Base-by-base conservation (phyloP, 2,329 filamentous ascomycete genomes). In the Torrubiellomyces zombiae region DNA sequence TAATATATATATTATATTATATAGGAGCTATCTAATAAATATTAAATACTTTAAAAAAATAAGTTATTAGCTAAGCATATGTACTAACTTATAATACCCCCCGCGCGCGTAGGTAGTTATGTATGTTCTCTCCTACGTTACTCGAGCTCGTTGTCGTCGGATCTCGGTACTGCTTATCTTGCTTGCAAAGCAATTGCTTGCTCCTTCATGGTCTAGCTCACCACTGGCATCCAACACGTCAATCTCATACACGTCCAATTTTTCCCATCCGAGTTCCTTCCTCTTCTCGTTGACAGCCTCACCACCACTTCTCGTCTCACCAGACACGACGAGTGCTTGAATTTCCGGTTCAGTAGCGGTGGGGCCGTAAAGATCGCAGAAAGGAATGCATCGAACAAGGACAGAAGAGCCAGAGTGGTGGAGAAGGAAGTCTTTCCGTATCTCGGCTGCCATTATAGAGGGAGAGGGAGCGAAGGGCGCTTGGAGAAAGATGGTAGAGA, bases 91-190 rank as follows among this genome's bases (percentile, higher is more conserved):
- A n/a, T n/a, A n/a, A n/a, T n/a, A n/a, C n/a, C n/a, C n/a, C n/a
- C n/a, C n/a, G n/a, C n/a, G n/a, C n/a, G n/a, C n/a, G n/a, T n/a
- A n/a, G n/a, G n/a, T n/a, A n/a, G n/a, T n/a, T n/a, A n/a, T n/a
- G n/a, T n/a, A n/a, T n/a, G n/a, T n/a, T n/a, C n/a, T n/a, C n/a
- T n/a, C n/a, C n/a, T n/a, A n/a, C n/a, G n/a, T n/a, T n/a, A n/a
- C n/a, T n/a, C n/a, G n/a, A n/a, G n/a, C 49, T 56, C n/a, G n/a
- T 30, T 54, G 55, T 41, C 56, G 53, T 26, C 76, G 60, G 37
- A 93, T 92, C 29, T 77, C 77, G 1, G 85, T 91, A 51, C 85
- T 94, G 57, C 83, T 92, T 38, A 94, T 79, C 55, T 94, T 95
- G 32, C 67, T 65, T 14, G 74, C 68, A 50, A 91, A 93, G 35